Conservation (phyloP, 345 rosid species). For the Linum lewisii region DNA sequence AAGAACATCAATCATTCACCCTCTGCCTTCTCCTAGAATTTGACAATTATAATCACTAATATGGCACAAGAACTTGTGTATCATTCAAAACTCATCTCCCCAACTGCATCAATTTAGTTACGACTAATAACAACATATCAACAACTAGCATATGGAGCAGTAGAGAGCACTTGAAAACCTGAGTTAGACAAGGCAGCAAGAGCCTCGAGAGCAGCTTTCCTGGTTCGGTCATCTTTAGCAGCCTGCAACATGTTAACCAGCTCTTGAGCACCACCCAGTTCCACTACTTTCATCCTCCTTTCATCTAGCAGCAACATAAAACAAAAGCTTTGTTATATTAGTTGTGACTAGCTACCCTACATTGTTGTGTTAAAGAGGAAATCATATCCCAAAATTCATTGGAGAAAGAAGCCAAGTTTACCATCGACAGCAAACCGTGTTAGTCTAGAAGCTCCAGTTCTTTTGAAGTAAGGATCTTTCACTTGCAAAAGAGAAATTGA, state of each 20-base stretch:
- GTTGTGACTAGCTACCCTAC: background rate
- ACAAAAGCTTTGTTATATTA: background rate
- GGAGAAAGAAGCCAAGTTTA: constrained; percentile 11
- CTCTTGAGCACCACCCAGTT: constrained; percentile 78
- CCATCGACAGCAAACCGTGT: constrained; percentile 78
- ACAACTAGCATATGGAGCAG: background rate
- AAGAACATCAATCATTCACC: background rate
- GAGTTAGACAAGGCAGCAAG: constrained; percentile 59
- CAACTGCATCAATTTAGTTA: too few relatives aligned
- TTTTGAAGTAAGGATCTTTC: constrained; percentile 84
- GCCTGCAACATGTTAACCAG: constrained; percentile 60
- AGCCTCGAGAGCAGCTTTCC: constrained; percentile 74
- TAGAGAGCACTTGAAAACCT: constrained; percentile 24
- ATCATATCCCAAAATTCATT: background rate
- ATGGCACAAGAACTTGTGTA: too few relatives aligned
- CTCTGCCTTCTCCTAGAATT: background rate
- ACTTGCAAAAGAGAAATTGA: constrained; percentile 77
- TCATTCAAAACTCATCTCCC: too few relatives aligned
- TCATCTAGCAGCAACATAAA: constrained; percentile 34
- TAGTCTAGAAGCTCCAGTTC: constrained; percentile 89
- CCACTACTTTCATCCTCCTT: constrained; percentile 84
- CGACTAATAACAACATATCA: too few relatives aligned
- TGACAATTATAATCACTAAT: too few relatives aligned
- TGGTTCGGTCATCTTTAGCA: constrained; percentile 76
- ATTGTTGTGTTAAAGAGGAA: background rate